These are phyloP conservation scores for Cicer bijugum DNA, from an alignment of 306 rosid genomes.

Conservation along the genomic window DNA sequence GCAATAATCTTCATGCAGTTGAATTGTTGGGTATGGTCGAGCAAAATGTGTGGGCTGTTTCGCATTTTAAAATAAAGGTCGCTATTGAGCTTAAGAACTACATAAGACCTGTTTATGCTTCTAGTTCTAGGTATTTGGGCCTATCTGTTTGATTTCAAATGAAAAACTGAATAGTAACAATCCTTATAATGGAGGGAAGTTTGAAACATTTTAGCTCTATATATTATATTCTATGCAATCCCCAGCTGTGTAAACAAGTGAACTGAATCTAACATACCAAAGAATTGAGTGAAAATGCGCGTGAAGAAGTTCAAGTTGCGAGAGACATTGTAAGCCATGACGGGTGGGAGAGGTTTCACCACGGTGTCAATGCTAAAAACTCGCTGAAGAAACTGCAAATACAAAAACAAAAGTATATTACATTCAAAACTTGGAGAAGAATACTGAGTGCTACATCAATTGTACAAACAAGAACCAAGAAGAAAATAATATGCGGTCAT, in stretches of 20 bases:
- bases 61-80: background rate
- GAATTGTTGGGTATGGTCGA: too few species aligned
- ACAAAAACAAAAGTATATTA: slow-evolving; percentile 22
- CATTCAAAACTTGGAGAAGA: slow-evolving; percentile 11
- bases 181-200: background rate
- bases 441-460: background rate
- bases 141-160: background rate
- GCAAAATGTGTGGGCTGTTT: too few species aligned
- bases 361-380: slow-evolving; percentile 88
- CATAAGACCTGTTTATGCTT: background rate
- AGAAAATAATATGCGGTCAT: slow-evolving; percentile 3
- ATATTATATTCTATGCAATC: slow-evolving; percentile 28
- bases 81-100: background rate
- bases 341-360: slow-evolving; percentile 92
- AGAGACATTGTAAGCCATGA: slow-evolving; percentile 82
- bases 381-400: slow-evolving; percentile 86
- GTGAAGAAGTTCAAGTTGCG: slow-evolving; percentile 97
- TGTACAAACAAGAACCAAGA: slow-evolving; percentile 24
- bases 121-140: background rate
- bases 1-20: too few species aligned
- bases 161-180: background rate
- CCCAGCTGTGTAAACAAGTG: slow-evolving; percentile 13
- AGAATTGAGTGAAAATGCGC: slow-evolving; percentile 92
- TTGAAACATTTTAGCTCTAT: slow-evolving; percentile 24
- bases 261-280: slow-evolving; percentile 64